These are phyloP conservation scores for Fraxinus ornus DNA, from an alignment of 305 asterid genomes.

Conservation along the genomic window DNA sequence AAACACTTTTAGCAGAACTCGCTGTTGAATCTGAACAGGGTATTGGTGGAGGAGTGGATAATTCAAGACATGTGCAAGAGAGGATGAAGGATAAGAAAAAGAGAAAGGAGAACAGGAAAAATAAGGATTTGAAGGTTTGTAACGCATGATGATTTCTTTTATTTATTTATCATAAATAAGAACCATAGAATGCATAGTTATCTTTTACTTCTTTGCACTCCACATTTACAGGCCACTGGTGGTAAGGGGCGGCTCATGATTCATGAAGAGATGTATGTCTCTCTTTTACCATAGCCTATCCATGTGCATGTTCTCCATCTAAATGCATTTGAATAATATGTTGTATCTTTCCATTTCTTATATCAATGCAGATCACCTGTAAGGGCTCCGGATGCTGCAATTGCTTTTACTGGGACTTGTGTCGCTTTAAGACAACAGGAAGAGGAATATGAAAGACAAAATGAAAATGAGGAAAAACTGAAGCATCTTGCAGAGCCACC, in stretches of 20 bases:
- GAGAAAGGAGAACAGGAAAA: conserved; percentile 60
- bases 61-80: conserved; percentile 53
- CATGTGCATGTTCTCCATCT: conserved; percentile 11
- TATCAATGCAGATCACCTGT: conserved; percentile 55
- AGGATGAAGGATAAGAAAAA: conserved; percentile 74
- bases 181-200: conserved; percentile 23
- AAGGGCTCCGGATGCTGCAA: conserved; percentile 38
- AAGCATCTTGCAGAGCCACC: conserved; percentile 77
- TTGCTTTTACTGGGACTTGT: conserved; percentile 36
- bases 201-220: conserved; percentile 3
- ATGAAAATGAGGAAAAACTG: conserved; percentile 91
- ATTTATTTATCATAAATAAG: conserved; percentile 16
- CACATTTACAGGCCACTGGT: conserved; percentile 51
- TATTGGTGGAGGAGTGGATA: conserved; percentile 42
- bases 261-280: conserved; percentile 55
- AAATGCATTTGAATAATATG: neutral
- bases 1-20: conserved; percentile 90
- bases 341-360: neutral
- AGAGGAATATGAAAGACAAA: conserved; percentile 83
- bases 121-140: conserved; percentile 75
- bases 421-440: conserved; percentile 50
- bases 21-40: conserved; percentile 75
- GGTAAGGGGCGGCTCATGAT: conserved; percentile 41
- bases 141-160: conserved; percentile 5
- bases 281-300: conserved; percentile 12